Percentiles rank a stretch among this genome's conserved stretches.
phyloP scores from a whole-genome alignment of 2,329 filamentous ascomycete species.

The Ascochyta pisi region DNA sequence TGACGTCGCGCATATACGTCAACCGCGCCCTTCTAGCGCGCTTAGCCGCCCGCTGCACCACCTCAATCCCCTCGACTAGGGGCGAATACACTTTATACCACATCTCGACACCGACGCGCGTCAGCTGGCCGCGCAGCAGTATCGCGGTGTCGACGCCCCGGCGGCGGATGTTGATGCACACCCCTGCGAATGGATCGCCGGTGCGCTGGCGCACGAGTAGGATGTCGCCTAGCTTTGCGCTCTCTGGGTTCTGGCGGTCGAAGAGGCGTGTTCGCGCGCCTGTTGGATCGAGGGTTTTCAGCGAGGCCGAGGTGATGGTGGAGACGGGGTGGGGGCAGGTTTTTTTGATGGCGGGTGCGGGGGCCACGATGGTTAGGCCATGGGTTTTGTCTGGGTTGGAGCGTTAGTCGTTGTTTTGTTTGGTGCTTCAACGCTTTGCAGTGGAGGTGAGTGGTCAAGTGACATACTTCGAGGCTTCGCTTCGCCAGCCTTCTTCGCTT shows the following conservation, averaged over 20 bases:
- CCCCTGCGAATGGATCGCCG: conserved; percentile 88
- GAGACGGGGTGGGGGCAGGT: conserved; percentile 72
- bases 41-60: conserved; percentile 86
- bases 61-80: conserved; percentile 87
- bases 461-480: conserved; percentile 18
- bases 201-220: conserved; percentile 85
- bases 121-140: conserved; percentile 83
- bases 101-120: conserved; percentile 91
- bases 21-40: conserved; percentile 84
- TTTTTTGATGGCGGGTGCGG: conserved; percentile 60
- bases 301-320: conserved; percentile 71
- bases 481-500: conserved; percentile 1
- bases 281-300: conserved; percentile 79
- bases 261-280: conserved; percentile 85
- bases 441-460: neutral
- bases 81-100: conserved; percentile 96
- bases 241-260: conserved; percentile 75
- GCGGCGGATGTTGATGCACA: conserved; percentile 84
- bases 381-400: conserved; percentile 7
- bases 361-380: conserved; percentile 60
- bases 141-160: conserved; percentile 88
- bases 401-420: conserved; percentile 7
- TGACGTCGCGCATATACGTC: conserved; percentile 77
- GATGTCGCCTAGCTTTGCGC: conserved; percentile 85
- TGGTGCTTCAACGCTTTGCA: no score